Percentiles rank a stretch among this genome's conserved stretches.
These are phyloP conservation scores for Colletotrichum tamarilloi DNA, from an alignment of 2,329 filamentous ascomycete genomes.

Conservation along the genomic window DNA sequence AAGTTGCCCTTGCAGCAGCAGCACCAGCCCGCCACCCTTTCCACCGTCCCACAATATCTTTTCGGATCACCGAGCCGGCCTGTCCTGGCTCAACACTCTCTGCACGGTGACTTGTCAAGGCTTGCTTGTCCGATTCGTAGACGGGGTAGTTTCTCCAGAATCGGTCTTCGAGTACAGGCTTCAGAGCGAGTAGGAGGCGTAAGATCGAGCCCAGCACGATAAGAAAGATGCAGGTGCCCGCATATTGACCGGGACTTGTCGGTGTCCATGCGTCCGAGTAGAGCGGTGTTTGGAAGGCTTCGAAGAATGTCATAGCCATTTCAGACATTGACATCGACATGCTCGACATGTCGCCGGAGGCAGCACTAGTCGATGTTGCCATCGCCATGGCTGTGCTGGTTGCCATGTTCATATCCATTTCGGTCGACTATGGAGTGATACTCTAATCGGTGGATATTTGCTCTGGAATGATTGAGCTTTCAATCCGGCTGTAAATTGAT, in stretches of 20 bases:
- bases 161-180: conserved; percentile 68
- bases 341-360: conserved; percentile 1
- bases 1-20: conserved; percentile 33
- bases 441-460: neutral
- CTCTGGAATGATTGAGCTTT: too few species aligned
- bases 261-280: conserved; percentile 81
- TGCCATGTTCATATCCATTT: conserved; percentile 29
- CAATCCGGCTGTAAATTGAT: neutral
- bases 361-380: conserved; percentile 9
- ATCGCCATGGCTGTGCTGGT: conserved; percentile 26
- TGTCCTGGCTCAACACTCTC: neutral
- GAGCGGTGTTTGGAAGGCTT: conserved; percentile 62
- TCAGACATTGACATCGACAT: conserved; percentile 48
- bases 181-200: conserved; percentile 79
- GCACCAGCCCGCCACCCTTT: conserved; percentile 34
- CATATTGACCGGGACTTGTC: conserved; percentile 75
- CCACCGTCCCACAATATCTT: conserved; percentile 19
- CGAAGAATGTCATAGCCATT: conserved; percentile 66
- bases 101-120: neutral
- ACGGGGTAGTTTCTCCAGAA: conserved; percentile 47
- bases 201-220: conserved; percentile 78
- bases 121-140: conserved; percentile 4
- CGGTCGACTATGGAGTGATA: too few species aligned
- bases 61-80: neutral
- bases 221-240: conserved; percentile 91